phyloP scores from a whole-genome alignment of 2,329 filamentous ascomycete species.

The Colletotrichum gigasporum region DNA sequence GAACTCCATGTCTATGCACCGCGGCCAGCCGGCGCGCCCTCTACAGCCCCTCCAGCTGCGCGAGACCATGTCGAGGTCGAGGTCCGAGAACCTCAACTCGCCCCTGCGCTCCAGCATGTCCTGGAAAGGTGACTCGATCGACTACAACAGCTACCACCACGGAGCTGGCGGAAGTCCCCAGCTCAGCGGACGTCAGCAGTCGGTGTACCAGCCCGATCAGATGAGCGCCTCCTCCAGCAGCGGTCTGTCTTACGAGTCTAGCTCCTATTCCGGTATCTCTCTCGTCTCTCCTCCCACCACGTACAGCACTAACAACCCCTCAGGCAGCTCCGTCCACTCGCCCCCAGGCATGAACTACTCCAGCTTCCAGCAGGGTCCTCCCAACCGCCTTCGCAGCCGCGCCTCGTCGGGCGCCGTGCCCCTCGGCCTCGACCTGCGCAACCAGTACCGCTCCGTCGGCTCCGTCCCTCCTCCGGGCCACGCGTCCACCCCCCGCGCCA shows the following conservation, averaged over 20 bases:
- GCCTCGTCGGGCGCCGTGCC: slow-evolving; percentile 59
- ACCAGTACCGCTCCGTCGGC: slow-evolving; percentile 52
- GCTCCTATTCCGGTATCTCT: slow-evolving; percentile 60
- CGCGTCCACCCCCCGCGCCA: slow-evolving; percentile 42
- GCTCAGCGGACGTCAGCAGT: slow-evolving; percentile 56
- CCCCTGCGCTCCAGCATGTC: slow-evolving; percentile 69
- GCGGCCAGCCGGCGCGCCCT: slow-evolving; percentile 57
- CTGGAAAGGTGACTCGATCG: slow-evolving; percentile 69
- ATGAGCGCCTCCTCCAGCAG: slow-evolving; percentile 51
- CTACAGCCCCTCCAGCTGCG: slow-evolving; percentile 68
- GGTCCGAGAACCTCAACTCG: slow-evolving; percentile 67
- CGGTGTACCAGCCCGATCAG: slow-evolving; percentile 61
- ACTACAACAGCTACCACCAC: slow-evolving; percentile 64
- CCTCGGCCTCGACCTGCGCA: slow-evolving; percentile 54
- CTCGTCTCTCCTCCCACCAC: not conserved
- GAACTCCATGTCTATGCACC: slow-evolving; percentile 49
- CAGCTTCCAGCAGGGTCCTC: slow-evolving; percentile 53
- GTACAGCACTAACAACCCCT: slow-evolving; percentile 34
- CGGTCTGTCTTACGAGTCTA: slow-evolving; percentile 59
- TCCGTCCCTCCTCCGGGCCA: slow-evolving; percentile 42
- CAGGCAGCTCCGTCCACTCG: slow-evolving; percentile 58
- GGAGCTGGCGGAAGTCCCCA: slow-evolving; percentile 56
- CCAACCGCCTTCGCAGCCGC: slow-evolving; percentile 57
- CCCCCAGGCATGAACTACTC: slow-evolving; percentile 61
- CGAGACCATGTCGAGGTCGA: slow-evolving; percentile 65